phyloP scores from a whole-genome alignment of 345 rosid genomes.

The Combretum micranthum region DNA sequence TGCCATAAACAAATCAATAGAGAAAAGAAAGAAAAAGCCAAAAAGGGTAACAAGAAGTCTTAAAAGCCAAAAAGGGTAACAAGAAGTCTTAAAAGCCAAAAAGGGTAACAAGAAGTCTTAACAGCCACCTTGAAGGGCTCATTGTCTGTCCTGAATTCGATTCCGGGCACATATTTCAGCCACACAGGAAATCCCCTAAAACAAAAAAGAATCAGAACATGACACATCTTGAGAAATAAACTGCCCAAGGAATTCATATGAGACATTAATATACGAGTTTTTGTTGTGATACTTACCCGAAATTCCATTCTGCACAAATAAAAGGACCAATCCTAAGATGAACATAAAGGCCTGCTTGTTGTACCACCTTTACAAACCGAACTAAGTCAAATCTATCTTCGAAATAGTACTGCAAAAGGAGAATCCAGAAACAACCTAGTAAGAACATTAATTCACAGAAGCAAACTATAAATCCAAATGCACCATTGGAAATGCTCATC shows the following conservation, averaged over 20 bases:
- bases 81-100: too few relatives aligned
- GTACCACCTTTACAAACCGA: slow-evolving; percentile 29
- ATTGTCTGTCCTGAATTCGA: slow-evolving; percentile 40
- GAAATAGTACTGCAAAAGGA: too few relatives aligned
- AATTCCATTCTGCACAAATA: slow-evolving; percentile 36
- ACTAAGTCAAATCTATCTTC: slow-evolving; percentile 31
- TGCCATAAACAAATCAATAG: not conserved
- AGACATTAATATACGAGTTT: not conserved
- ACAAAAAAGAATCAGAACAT: not conserved
- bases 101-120: too few relatives aligned
- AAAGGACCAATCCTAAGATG: slow-evolving; percentile 49
- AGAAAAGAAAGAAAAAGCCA: not conserved
- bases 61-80: too few relatives aligned
- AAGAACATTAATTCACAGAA: not conserved
- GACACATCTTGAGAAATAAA: not conserved
- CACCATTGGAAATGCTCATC: too few relatives aligned
- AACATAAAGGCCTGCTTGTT: slow-evolving; percentile 33
- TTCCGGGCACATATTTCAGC: slow-evolving; percentile 42
- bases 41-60: too few relatives aligned
- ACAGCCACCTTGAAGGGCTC: slow-evolving; percentile 20
- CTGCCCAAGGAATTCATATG: not conserved
- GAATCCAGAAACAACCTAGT: slow-evolving; percentile 18
- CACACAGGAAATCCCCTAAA: slow-evolving; percentile 46
- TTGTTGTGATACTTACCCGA: slow-evolving; percentile 23
- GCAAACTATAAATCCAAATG: not conserved